Evolutionary conservation across 371 early-diverging fungal genomes (phyloP).

Genomic region (Mucor ambiguus): DNA sequence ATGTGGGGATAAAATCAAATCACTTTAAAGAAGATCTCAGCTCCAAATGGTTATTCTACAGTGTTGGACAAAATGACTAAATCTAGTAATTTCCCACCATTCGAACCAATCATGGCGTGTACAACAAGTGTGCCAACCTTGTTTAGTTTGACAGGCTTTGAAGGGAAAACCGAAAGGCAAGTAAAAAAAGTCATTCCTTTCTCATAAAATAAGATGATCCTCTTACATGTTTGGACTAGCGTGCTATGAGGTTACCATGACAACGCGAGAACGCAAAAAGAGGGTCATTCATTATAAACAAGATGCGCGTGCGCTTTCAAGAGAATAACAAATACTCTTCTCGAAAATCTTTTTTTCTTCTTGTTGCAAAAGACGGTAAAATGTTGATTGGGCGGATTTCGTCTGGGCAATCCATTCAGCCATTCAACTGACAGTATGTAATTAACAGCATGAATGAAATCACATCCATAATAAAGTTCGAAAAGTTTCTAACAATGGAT

Average conservation of each 20-base stretch:
- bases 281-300: not conserved
- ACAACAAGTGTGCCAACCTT: constrained; percentile 8
- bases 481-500: not conserved
- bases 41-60: constrained; percentile 1
- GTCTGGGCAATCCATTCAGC: not conserved
- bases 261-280: not conserved
- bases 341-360: not conserved
- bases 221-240: not conserved
- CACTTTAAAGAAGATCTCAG: constrained; percentile 7
- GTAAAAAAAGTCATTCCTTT: not conserved
- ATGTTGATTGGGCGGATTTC: not conserved
- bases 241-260: not conserved
- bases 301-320: not conserved
- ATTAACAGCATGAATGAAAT: not conserved
- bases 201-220: not conserved
- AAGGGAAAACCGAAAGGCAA: not conserved
- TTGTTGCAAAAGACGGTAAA: not conserved
- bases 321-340: not conserved
- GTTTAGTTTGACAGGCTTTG: constrained; percentile 17
- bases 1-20: constrained; percentile 11
- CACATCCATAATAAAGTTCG: not conserved
- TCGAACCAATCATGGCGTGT: constrained; percentile 24
- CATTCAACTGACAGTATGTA: not conserved
- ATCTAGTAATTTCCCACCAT: constrained; percentile 23
- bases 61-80: constrained; percentile 12